These are phyloP conservation scores for Zygosaccharomyces siamensis DNA, from an alignment of 805 yeast species.

Conservation along the genomic window DNA sequence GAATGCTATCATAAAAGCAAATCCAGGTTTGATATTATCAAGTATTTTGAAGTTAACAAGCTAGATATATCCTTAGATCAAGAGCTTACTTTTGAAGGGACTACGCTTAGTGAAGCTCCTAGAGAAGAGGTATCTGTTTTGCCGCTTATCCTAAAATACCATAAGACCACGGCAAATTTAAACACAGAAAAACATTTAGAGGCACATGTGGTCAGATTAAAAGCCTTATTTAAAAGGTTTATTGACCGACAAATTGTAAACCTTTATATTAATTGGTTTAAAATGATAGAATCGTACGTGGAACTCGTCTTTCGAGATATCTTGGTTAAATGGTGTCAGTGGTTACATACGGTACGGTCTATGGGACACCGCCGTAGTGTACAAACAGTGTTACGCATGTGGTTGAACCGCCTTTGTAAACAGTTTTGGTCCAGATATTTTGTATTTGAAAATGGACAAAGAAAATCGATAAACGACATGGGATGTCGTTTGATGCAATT, in stretches of 20 bases:
- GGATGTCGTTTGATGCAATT: constrained; percentile 3
- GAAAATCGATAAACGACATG: constrained; percentile 10
- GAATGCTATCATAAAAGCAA: constrained; percentile 11
- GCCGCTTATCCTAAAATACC: constrained; percentile 12
- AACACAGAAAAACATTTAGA: constrained; percentile 7
- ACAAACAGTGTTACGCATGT: constrained; percentile 7
- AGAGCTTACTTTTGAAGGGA: constrained; percentile 11
- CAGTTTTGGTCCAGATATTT: constrained; percentile 14
- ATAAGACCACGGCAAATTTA: constrained; percentile 5
- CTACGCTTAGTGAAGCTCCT: constrained; percentile 4
- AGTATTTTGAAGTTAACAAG: constrained; percentile 6
- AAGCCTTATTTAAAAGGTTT: constrained; percentile 10
- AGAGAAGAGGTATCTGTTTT: constrained; percentile 10
- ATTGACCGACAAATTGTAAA: constrained; percentile 5
- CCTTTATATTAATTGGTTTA: constrained; percentile 15
- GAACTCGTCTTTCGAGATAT: constrained; percentile 17
- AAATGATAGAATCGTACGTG: constrained; percentile 17
- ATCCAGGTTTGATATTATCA: constrained; percentile 4
- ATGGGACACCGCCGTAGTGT: constrained; percentile 11
- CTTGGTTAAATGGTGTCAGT: constrained; percentile 18
- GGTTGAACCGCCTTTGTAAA: constrained; percentile 6
- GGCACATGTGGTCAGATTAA: constrained; percentile 13
- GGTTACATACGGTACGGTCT: constrained; percentile 14
- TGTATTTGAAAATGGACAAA: constrained; percentile 10
- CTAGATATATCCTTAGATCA: constrained; percentile 5